Conservation (phyloP, 2,329 filamentous ascomycete species). For the Phaeophleospora eucalypticola region DNA sequence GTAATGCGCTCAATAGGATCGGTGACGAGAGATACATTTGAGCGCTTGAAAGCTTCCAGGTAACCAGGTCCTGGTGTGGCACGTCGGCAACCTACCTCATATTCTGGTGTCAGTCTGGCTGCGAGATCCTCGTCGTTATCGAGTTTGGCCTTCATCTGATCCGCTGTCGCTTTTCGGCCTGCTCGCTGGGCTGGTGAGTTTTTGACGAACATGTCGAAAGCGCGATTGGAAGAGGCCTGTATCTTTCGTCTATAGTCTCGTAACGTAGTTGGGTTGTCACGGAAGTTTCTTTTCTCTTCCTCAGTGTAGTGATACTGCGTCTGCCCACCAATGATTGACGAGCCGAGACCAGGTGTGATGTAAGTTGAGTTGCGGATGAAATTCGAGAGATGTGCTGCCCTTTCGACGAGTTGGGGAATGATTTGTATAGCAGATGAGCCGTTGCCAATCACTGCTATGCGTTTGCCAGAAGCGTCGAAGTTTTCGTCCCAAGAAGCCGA, state of each 20-base stretch:
- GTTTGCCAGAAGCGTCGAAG: slow-evolving; percentile 30
- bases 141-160: slow-evolving; percentile 51
- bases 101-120: slow-evolving; percentile 57
- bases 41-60: slow-evolving; percentile 47
- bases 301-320: slow-evolving; percentile 29
- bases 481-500: slow-evolving; percentile 31
- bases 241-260: slow-evolving; percentile 36
- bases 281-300: slow-evolving; percentile 31
- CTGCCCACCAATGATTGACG: slow-evolving; percentile 27
- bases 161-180: slow-evolving; percentile 19
- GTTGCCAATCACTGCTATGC: slow-evolving; percentile 32
- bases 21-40: slow-evolving; percentile 43
- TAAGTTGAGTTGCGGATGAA: slow-evolving; percentile 35
- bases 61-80: slow-evolving; percentile 55
- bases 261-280: slow-evolving; percentile 31
- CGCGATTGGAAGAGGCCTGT: slow-evolving; percentile 24
- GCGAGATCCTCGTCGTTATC: slow-evolving; percentile 54
- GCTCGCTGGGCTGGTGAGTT: slow-evolving; percentile 39
- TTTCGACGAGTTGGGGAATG: slow-evolving; percentile 33
- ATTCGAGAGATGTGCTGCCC: slow-evolving; percentile 29
- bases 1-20: slow-evolving; percentile 38
- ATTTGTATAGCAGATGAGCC: slow-evolving; percentile 40
- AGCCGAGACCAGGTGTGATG: slow-evolving; percentile 30
- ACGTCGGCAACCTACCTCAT: slow-evolving; percentile 54
- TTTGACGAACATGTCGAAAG: slow-evolving; percentile 49